Percentiles rank a stretch among this genome's conserved stretches.
These are phyloP conservation scores for Ophiosphaerella korrae DNA, from an alignment of 2,329 filamentous ascomycete species.

Conservation along the genomic window DNA sequence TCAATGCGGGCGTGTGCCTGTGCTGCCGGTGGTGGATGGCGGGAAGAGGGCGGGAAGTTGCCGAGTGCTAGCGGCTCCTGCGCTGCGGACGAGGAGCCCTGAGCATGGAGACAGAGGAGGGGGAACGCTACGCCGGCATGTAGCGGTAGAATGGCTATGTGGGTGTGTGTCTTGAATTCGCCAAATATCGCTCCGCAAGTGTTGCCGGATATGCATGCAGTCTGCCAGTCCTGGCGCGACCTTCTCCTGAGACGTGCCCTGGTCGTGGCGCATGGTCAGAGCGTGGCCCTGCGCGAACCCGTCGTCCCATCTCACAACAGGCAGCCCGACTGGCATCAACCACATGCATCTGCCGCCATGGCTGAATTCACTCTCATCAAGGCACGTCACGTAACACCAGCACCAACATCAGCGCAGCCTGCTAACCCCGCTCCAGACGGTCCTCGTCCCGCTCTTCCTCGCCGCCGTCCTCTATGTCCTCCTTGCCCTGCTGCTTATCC, in stretches of 20 bases:
- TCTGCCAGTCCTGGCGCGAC: constrained; percentile 14
- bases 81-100: not conserved
- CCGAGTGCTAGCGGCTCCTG: constrained; percentile 17
- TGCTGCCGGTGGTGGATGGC: constrained; percentile 16
- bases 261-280: constrained; percentile 11
- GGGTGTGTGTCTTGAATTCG: too few species aligned
- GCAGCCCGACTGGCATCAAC: not conserved
- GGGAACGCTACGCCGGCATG: not conserved
- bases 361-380: constrained; percentile 41
- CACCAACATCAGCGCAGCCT: not conserved
- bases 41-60: constrained; percentile 23
- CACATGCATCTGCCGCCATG: constrained; percentile 30
- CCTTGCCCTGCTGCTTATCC: constrained; percentile 49
- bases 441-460: constrained; percentile 53
- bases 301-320: constrained; percentile 2
- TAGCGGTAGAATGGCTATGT: not conserved
- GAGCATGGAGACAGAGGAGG: not conserved
- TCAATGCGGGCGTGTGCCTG: constrained; percentile 16
- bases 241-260: constrained; percentile 35
- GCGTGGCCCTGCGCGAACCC: not conserved
- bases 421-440: constrained; percentile 38
- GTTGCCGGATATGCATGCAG: constrained; percentile 8
- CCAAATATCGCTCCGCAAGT: constrained; percentile 2
- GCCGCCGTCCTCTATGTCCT: constrained; percentile 51
- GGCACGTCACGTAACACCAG: constrained; percentile 13